Percentiles rank a stretch among this genome's conserved stretches.
phyloP scores from a whole-genome alignment of 208 protist species.

The Leishmania turanica region DNA sequence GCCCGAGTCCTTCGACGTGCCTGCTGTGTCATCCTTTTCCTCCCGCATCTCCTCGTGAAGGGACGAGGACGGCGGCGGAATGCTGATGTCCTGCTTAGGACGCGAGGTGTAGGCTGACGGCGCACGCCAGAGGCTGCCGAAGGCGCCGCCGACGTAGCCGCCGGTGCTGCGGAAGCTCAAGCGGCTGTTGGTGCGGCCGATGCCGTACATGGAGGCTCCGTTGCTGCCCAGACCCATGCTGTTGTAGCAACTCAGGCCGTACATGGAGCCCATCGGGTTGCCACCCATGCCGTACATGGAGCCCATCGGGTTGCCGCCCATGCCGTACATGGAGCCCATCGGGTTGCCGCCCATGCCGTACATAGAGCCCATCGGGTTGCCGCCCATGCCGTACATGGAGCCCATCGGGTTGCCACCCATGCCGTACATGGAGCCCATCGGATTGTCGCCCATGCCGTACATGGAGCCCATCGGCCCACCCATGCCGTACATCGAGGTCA shows the following conservation, averaged over 20 bases:
- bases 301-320: slow-evolving; percentile 12
- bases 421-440: slow-evolving; percentile 20
- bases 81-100: slow-evolving; percentile 35
- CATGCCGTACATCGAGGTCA: slow-evolving; percentile 27
- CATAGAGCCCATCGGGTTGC: slow-evolving; percentile 1
- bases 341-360: neutral
- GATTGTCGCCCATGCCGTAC: slow-evolving; percentile 39
- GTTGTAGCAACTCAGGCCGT: slow-evolving; percentile 8
- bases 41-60: slow-evolving; percentile 17
- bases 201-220: slow-evolving; percentile 38
- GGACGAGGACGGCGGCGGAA: slow-evolving; percentile 31
- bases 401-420: slow-evolving; percentile 18
- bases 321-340: slow-evolving; percentile 30
- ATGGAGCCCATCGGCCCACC: slow-evolving; percentile 24
- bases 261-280: slow-evolving; percentile 14
- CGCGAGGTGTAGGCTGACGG: slow-evolving; percentile 20
- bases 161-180: slow-evolving; percentile 28
- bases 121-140: slow-evolving; percentile 38
- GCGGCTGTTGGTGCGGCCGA: slow-evolving; percentile 26
- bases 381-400: slow-evolving; percentile 24
- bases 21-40: neutral
- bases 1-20: neutral
- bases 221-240: slow-evolving; percentile 16
- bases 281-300: slow-evolving; percentile 25
- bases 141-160: slow-evolving; percentile 40